Evolutionary conservation across 768 basidiomycete genomes (phyloP).

Genomic region (Melanogaster broomeanus): DNA sequence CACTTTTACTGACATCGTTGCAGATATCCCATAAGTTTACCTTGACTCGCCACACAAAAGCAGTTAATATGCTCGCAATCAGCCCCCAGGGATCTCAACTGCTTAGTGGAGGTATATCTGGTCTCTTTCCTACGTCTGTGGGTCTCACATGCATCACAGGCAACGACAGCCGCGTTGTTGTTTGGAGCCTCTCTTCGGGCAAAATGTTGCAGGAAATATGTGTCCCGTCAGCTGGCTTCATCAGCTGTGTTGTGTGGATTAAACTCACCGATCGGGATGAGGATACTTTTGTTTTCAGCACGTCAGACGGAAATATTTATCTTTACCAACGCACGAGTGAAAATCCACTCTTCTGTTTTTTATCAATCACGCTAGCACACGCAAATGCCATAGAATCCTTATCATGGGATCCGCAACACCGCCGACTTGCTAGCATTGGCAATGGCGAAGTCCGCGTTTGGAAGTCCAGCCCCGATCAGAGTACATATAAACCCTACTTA

Average conservation of each 20-base stretch:
- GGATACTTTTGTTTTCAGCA: not conserved
- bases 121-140: no score
- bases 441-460: not conserved
- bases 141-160: not conserved
- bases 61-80: not conserved
- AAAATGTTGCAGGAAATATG: not conserved
- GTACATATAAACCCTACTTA: no score
- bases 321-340: not conserved
- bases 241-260: no score
- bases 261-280: not conserved
- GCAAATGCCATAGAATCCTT: not conserved
- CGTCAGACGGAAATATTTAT: not conserved
- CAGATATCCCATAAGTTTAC: not conserved
- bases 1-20: no score
- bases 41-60: not conserved
- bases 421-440: not conserved
- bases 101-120: not conserved
- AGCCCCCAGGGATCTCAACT: not conserved
- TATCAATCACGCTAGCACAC: not conserved
- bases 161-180: not conserved
- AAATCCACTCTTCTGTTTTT: not conserved
- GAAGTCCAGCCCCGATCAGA: not conserved
- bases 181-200: not conserved
- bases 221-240: not conserved
- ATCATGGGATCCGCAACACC: not conserved